Percentiles rank a stretch among this genome's conserved stretches.
Evolutionary conservation across 345 rosid species (phyloP).

Genomic region (Firmiana major): DNA sequence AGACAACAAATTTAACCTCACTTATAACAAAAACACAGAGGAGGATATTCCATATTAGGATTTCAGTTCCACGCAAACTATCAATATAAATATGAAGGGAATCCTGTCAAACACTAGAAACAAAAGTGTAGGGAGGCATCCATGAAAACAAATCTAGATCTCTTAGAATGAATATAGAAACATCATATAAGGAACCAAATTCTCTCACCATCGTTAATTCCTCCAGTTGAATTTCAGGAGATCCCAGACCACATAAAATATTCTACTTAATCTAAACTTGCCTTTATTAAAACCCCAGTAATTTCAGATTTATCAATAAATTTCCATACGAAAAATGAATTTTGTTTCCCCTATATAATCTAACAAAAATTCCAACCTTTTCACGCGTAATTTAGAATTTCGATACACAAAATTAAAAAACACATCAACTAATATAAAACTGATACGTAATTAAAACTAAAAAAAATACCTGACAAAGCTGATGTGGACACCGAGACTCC

Average conservation of each 20-base stretch:
- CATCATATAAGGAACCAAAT: no score
- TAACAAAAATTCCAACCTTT: not conserved
- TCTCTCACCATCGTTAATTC: no score
- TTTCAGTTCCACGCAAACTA: not conserved
- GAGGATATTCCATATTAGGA: not conserved
- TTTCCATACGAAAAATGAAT: not conserved
- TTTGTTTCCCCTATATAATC: not conserved
- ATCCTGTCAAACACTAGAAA: not conserved
- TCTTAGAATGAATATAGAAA: not conserved
- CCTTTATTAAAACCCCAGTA: not conserved
- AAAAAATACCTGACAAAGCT: constrained; percentile 82
- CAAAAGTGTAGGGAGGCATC: not conserved
- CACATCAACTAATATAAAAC: not conserved
- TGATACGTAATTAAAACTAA: not conserved
- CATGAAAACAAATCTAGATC: not conserved
- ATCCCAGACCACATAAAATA: not conserved
- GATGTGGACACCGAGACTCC: constrained; percentile 92
- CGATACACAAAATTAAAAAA: not conserved
- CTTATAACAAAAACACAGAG: not conserved
- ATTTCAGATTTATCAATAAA: no score
- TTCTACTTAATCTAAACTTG: not conserved
- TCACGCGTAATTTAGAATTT: not conserved
- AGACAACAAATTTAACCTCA: not conserved
- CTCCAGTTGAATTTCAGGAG: not conserved
- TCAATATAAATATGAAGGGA: not conserved